Evolutionary conservation across 2,329 filamentous ascomycete genomes (phyloP).

Genomic region (Stagonosporopsis cucurbitacearum): DNA sequence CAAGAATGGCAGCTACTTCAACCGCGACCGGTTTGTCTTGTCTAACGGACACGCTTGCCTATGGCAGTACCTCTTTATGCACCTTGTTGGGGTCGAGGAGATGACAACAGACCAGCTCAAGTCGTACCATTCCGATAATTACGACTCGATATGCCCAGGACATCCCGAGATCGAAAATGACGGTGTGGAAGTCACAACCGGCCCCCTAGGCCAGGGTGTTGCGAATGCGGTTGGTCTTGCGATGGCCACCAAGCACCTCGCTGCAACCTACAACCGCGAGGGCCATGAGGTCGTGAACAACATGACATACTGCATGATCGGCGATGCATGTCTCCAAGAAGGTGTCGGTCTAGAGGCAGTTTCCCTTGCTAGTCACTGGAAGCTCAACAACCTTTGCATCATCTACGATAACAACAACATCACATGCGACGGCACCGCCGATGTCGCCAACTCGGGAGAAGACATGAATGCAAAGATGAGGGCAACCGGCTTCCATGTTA

Average conservation of each 20-base stretch:
- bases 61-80: conserved; percentile 61
- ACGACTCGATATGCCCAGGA: conserved; percentile 59
- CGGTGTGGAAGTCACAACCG: conserved; percentile 65
- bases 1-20: conserved; percentile 63
- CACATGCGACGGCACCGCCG: conserved; percentile 62
- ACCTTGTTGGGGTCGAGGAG: conserved; percentile 60
- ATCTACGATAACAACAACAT: conserved; percentile 68
- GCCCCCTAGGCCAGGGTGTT: conserved; percentile 65
- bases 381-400: conserved; percentile 62
- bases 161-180: conserved; percentile 65
- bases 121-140: conserved; percentile 58
- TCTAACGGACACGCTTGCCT: conserved; percentile 60
- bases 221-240: conserved; percentile 61
- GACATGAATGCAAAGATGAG: conserved; percentile 66
- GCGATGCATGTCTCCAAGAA: conserved; percentile 61
- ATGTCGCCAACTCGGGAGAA: conserved; percentile 41
- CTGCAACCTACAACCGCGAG: conserved; percentile 64
- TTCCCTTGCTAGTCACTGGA: conserved; percentile 49
- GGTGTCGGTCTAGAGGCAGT: conserved; percentile 11
- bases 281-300: conserved; percentile 58
- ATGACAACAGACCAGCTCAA: conserved; percentile 65
- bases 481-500: conserved; percentile 63
- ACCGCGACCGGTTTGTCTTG: conserved; percentile 67
- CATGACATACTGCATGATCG: conserved; percentile 63
- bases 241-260: conserved; percentile 64